Percentiles rank a stretch among this genome's conserved stretches.
Evolutionary conservation across 345 rosid genomes (phyloP).

Genomic region (Boechera retrofracta): DNA sequence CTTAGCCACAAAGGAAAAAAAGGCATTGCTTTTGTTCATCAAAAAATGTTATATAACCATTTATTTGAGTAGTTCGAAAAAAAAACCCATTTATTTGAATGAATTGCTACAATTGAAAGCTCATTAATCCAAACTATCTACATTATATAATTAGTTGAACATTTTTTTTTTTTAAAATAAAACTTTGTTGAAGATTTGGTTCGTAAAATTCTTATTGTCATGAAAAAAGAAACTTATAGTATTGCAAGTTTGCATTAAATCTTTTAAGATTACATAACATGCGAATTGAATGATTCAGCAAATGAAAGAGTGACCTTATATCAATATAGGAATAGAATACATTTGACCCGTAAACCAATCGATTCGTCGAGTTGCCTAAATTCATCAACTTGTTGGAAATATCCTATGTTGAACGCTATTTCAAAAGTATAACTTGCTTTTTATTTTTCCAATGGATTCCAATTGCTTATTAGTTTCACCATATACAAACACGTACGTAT

Average conservation of each 20-base stretch:
- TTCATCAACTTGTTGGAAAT: conserved; percentile 6
- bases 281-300: background rate
- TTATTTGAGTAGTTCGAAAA: background rate
- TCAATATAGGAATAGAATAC: background rate
- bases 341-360: background rate
- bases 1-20: conserved; percentile 47
- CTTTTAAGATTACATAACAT: too few species aligned
- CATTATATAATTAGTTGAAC: background rate
- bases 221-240: background rate
- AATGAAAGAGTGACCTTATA: background rate
- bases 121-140: background rate
- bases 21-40: conserved; percentile 23
- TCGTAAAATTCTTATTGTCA: background rate
- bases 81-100: background rate
- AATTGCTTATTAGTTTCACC: background rate
- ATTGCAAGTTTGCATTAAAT: too few species aligned
- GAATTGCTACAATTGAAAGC: background rate
- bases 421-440: background rate
- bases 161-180: too few species aligned
- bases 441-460: background rate
- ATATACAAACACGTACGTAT: background rate
- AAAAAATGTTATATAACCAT: background rate
- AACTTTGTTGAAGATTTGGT: background rate
- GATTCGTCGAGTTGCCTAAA: conserved; percentile 17
- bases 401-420: conserved; percentile 9